Conservation (phyloP, 192 early-diverging fungal species). For the Backusella tuberculispora region DNA sequence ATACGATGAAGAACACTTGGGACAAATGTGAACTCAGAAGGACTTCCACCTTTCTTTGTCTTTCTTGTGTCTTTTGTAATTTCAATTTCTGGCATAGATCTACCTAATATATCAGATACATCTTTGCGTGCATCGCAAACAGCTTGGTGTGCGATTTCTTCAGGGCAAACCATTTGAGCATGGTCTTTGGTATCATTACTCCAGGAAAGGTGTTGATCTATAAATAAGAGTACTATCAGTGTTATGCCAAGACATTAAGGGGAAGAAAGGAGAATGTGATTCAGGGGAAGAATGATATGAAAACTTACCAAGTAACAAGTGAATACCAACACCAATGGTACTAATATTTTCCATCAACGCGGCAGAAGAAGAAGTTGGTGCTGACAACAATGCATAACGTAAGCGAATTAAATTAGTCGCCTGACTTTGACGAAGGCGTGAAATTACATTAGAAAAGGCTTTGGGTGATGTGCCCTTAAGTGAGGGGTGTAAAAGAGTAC, state of each 20-base stretch:
- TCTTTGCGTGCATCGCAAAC: conserved; percentile 24
- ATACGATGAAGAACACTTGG: conserved; percentile 33
- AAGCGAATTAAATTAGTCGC: conserved; percentile 32
- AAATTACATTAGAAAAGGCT: conserved; percentile 26
- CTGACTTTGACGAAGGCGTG: conserved; percentile 30
- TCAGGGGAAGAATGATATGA: background rate
- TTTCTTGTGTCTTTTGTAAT: conserved; percentile 20
- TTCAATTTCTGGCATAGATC: conserved; percentile 18
- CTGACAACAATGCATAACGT: conserved; percentile 25
- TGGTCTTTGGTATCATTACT: conserved; percentile 15
- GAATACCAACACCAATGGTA: conserved; percentile 30
- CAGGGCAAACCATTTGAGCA: conserved; percentile 26
- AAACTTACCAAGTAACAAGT: conserved; percentile 22
- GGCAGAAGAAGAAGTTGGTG: conserved; percentile 23
- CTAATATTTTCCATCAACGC: conserved; percentile 31
- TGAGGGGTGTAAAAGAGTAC: conserved; percentile 27
- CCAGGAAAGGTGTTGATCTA: conserved; percentile 36
- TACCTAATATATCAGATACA: conserved; percentile 26
- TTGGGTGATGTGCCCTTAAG: conserved; percentile 9
- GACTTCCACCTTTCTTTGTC: conserved; percentile 11
- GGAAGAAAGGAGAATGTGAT: conserved; percentile 4
- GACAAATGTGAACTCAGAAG: conserved; percentile 20
- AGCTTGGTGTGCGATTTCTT: conserved; percentile 31
- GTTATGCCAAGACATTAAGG: conserved; percentile 21
- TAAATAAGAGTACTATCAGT: conserved; percentile 7